phyloP scores from a whole-genome alignment of 192 early-diverging fungal species.

The Gamsiella multidivaricata region DNA sequence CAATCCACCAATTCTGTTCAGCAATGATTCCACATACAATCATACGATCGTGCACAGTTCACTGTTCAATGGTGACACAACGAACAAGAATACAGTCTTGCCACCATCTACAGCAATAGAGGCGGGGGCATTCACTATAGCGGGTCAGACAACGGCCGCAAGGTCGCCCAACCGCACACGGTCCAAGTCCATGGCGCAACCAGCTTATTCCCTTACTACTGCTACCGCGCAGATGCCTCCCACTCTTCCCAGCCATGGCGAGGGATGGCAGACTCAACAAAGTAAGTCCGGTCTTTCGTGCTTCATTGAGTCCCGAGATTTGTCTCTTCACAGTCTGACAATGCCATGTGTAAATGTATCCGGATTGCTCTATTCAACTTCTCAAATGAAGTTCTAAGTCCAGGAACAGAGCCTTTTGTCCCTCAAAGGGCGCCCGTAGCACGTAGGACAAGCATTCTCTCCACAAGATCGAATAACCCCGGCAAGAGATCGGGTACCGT shows the following conservation, averaged over 20 bases:
- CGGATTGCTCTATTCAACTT: too few relatives aligned
- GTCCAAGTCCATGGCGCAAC: constrained; percentile 37
- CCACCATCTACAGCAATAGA: background rate
- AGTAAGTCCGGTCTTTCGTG: constrained; percentile 1
- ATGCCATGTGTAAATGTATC: too few relatives aligned
- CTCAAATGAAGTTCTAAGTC: background rate
- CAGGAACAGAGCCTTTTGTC: background rate
- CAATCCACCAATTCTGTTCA: too few relatives aligned
- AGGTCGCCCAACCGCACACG: constrained; percentile 14
- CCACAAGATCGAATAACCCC: background rate
- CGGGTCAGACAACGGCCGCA: background rate
- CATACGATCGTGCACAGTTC: constrained; percentile 15
- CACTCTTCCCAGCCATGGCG: background rate
- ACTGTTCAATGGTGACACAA: constrained; percentile 30
- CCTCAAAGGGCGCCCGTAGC: background rate
- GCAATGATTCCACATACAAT: too few relatives aligned
- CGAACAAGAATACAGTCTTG: background rate
- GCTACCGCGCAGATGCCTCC: background rate
- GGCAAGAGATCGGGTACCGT: constrained; percentile 20
- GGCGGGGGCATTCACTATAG: background rate
- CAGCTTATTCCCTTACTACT: too few relatives aligned
- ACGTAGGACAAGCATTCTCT: background rate
- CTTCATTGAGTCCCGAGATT: too few relatives aligned
- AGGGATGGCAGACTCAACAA: background rate
- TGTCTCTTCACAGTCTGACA: too few relatives aligned